Evolutionary conservation across 352 stramenopile genomes (phyloP), one percentile per base, ranked within the genome.

Genomic region (Phytophthora constricta): DNA sequence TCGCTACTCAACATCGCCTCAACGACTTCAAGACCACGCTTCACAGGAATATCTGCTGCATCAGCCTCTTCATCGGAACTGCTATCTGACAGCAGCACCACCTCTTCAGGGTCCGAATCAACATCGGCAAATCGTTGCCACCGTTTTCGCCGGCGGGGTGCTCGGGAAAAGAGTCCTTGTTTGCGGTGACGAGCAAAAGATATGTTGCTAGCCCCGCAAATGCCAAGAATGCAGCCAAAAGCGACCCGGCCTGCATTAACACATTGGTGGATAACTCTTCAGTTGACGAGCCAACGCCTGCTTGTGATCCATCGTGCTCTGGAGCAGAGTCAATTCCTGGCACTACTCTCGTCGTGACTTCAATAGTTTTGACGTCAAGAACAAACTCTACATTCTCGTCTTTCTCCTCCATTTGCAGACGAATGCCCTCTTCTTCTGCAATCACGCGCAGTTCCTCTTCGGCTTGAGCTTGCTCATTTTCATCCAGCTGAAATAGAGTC

Each of bases 51-150:
- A 47, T 53, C 20, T 25, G 45, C 34, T 22, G 52, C 41, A 20
- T 25, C 43, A 3, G 4, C 62, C 46, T 70, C 62, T n/a, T 70
- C 62, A 39, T 75, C 51, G 31, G 62, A 69, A 48, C 58, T 67
- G 14, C 59, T 57, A n/a, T 70, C 64, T 27, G 68, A 55, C 22
- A 80, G 17, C 25, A 87, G 48, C 39, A 86, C 75, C 19, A 88
- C 79, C 49, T 83, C 77, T 59, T 88, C 79, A 0, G 60, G 49
- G 22, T 83, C 73, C 31, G 53, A 70, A n/a, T 80, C 68, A 4
- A 68, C 47, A 14, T 63, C 37, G 0, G 26, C 48, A 16, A 58
- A 55, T 51, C 59, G 67, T 19, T 77, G 65, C 76, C 76, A 84
- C 7, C 72, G 65, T 49, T 70, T 84, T 45, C 65, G 72, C 5